Base-by-base conservation (phyloP, 2,329 filamentous ascomycete species). In the Emergomyces pasteurianus region DNA sequence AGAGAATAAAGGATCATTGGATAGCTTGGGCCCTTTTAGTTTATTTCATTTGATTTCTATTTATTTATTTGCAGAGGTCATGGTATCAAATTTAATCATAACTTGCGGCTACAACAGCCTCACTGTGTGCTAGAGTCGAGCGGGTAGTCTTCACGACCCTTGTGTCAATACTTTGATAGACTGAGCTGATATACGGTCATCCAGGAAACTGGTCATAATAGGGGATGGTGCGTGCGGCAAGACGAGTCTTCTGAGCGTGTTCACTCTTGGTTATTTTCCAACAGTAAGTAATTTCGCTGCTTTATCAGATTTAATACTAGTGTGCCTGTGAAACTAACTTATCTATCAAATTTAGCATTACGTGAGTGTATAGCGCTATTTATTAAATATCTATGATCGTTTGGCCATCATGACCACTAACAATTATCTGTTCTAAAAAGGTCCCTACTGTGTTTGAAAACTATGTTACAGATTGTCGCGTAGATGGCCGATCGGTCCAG, bases 371-470 rank as follows among this genome's bases (percentile, higher is more conserved):
- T 14, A 23, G 0, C 31, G 8, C 46, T 16, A 43, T 21, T 52
- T 31, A n/a, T 14, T 16, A 28, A 57, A 26, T 43, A 12, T 46
- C 10, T 40, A 10, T 31, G 40, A 57, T 57, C 52, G 9, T 36
- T 56, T 18, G n/a, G 34, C 7, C 7, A 21, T 4, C 42, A 43
- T 38, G 42, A 56, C 62, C 28, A 34, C 61, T 64, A 46, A 65
- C 59, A 61, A n/a, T n/a, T n/a, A n/a, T n/a, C n/a, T n/a, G n/a
- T 46, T 26, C 28, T n/a, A 40, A 40, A 63, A 74, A 91, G 87
- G 92, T 96, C 58, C 94, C 94, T 1, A 99, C 94, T 54, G 94
- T 99, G 43, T 99, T 99, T 76, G 94, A 99, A 74, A 99, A 99
- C 79, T 99, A 99, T 72, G 94, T 99, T 66, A 99, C 94, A 68